Evolutionary conservation across 2,329 filamentous ascomycete species (phyloP), one percentile per base, ranked within the genome.

Genomic region (Colletotrichum aenigma): DNA sequence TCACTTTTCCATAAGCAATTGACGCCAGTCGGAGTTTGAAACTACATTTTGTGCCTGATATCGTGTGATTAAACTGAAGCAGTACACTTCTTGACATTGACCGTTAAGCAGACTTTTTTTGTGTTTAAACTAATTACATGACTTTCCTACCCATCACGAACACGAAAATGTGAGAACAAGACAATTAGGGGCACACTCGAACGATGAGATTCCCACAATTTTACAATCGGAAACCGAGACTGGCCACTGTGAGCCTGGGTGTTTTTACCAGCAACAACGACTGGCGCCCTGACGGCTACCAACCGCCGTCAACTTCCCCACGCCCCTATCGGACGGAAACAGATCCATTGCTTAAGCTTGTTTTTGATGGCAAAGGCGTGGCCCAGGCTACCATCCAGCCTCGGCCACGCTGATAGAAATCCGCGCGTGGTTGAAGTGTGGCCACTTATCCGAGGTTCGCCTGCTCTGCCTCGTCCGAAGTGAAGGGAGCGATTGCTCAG

Each of bases 1-100:
- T 58, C 61, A 64, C 18, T 21, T 64, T 76, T 77, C 66, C 69
- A 66, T 66, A 73, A 32, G 68, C 68, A 77, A 77, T 73, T 67
- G 62, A 77, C 69, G 69, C 76, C 68, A 43, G 34, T 77, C 68
- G 69, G 69, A 74, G 65, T 70, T 70, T 74, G 64, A 76, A 65
- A 65, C 21, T 8, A 6, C 4, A n/a, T 48, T 2, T 13, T 5
- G 18, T 21, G 18, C 8, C 16, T 65, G 71, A 32, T n/a, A 21
- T 9, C 4, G 12, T n/a, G 36, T 55, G 70, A 62, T 10, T 13
- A 3, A 10, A 48, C 0, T 12, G n/a, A 48, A 4, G 43, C 10
- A 21, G n/a, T 12, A 48, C 4, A 8, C 4, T 36, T 48, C 43
- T n/a, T 21, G 6, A n/a, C n/a, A n/a, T 16, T 12, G 3, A 9